These are phyloP conservation scores for Leccinum disarticulatum DNA, from an alignment of 768 basidiomycete species.

Conservation along the genomic window DNA sequence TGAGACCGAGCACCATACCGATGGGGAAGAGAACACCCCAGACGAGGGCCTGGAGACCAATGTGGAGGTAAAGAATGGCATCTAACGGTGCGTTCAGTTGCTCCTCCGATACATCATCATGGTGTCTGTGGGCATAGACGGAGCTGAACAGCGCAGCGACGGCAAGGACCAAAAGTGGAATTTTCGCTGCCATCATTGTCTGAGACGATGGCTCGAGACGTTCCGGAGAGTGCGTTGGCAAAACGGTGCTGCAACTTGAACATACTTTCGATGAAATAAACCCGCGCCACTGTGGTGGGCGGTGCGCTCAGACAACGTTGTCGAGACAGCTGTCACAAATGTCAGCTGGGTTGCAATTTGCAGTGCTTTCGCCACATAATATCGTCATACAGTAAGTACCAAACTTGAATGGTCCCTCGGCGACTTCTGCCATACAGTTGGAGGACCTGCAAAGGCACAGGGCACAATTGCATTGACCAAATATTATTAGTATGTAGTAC, in stretches of 20 bases:
- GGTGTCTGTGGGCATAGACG: conserved; percentile 53
- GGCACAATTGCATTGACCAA: no score
- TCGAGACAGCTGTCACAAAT: no score
- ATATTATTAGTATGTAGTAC: no score
- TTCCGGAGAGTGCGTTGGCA: background rate
- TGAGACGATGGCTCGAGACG: background rate
- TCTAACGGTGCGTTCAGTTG: conserved; percentile 67
- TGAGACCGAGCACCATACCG: conserved; percentile 74
- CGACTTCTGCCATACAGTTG: no score
- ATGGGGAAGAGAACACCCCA: conserved; percentile 90
- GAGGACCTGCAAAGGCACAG: no score
- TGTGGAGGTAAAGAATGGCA: conserved; percentile 79
- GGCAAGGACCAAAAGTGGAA: conserved; percentile 8
- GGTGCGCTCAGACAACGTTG: no score
- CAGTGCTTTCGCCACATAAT: no score
- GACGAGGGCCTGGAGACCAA: conserved; percentile 68
- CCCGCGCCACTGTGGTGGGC: no score
- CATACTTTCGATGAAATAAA: no score
- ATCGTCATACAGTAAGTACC: no score
- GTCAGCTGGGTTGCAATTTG: no score
- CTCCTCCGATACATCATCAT: conserved; percentile 62
- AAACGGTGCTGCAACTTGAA: background rate
- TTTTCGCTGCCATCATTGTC: conserved; percentile 2
- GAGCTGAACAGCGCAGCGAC: conserved; percentile 7
- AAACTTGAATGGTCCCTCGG: no score